Base-by-base conservation (phyloP, 768 basidiomycete species). In the Amanita brunnescens region DNA sequence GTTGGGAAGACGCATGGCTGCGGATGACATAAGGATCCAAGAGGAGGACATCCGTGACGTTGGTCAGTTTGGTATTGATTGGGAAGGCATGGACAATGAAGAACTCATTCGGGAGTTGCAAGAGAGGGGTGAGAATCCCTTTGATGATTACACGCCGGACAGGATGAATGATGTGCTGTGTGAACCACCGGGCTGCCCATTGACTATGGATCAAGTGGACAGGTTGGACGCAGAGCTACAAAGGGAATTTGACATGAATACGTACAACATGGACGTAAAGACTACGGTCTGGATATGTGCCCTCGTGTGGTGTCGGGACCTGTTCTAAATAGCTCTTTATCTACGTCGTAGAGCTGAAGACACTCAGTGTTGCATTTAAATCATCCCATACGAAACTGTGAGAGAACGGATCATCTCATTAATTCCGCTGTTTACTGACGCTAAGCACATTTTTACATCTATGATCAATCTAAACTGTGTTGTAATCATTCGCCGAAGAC, bases 31-130 rank as follows among this genome's bases (percentile, higher is more conserved):
- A 1, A 60, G 62, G 13, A 41, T 55, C 1, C 46, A 44, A 1
- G 42, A 46, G 13, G 40, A 20, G 10, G 43, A 18, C 6, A 53
- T 45, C 13, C 44, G 52, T 3, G 45, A 57, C n/a, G 24, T 57
- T 26, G 54, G 41, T 0, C 32, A 20, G 13, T 55, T 51, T 38
- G 52, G 53, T 2, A 44, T 56, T 23, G 55, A 56, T 40, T 54
- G 47, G 32, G 53, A 55, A n/a, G 45, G n/a, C 14, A 9, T 54
- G 18, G 41, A 35, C 8, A 16, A 34, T 34, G 33, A 16, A 6
- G 46, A 16, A 9, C 46, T 47, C 2, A 26, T 18, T 5, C 10
- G 34, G 10, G 24, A 34, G 7, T 6, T 38, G 23, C 26, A 9
- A 12, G 32, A 34, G 8, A 1, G 46, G 32, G 46, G 16, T 12